Base-by-base conservation (phyloP, 495 filamentous ascomycete genomes). In the Extremus antarcticus region DNA sequence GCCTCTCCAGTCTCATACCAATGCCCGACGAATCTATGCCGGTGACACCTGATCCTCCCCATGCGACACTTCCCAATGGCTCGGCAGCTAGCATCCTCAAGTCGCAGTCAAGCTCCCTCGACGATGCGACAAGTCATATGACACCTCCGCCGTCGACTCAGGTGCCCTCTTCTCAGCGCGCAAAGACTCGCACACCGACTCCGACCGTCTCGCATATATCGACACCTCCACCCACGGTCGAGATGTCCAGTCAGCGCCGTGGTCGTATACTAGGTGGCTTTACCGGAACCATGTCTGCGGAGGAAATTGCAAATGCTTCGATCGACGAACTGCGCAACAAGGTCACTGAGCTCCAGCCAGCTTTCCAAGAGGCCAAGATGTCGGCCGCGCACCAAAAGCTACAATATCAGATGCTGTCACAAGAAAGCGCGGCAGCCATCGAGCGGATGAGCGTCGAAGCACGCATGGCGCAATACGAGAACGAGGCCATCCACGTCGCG, bases 381-480 rank as follows among this genome's bases (percentile, higher is more conserved):
- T 84, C 86, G 45, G 84, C 87, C 0, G 83, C 94, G 22, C 92
- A 98, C 65, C 85, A 94, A 73, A 94, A 92, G 64, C 71, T 98
- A 47, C 91, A 96, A 66, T 88, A 92, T 64, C 88, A 83, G 62
- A 76, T 98, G 57, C 78, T 95, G 21, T 83, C 76, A 48, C 87
- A 97, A 50, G 87, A 94, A 63, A 91, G 86, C 41, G 79, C 84
- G 25, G 90, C 95, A 67, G 85, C 89, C 22, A 77, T 86, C 3
- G 90, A 94, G 67, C 81, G 90, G 38, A 88, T 90, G 55, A 86
- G 82, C 35, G 92, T 97, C 11, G 92, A 98, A 69, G 87, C 94
- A 54, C 86, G 94, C 47, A 88, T 97, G 73, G 86, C 85, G n/a
- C 82, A 85, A 53, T 78, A 86, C 29, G 94, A 98, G 68, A 86